A percentile compares a stretch with the other conserved stretches of the same genome.
Conservation (phyloP, 192 early-diverging fungal genomes). For the Podila epigama region DNA sequence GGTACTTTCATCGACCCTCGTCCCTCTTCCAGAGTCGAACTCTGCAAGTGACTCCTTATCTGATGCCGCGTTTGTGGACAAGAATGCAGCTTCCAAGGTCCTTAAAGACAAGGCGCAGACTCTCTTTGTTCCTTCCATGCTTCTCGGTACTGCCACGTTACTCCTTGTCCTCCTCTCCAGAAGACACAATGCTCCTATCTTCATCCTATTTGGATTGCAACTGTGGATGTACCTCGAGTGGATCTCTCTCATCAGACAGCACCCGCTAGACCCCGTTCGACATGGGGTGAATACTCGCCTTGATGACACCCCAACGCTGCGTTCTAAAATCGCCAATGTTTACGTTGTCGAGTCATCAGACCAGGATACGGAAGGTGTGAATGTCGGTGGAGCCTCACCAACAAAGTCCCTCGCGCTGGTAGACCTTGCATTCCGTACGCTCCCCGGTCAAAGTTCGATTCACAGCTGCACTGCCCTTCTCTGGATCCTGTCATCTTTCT, state of each 20-base stretch:
- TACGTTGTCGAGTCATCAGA: no score
- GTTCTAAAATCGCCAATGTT: neutral
- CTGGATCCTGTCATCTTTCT: conserved; percentile 69
- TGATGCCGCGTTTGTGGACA: neutral
- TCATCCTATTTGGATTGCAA: conserved; percentile 62
- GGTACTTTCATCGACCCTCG: neutral
- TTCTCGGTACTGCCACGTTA: conserved; percentile 58
- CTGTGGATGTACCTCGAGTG: conserved; percentile 46
- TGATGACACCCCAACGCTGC: neutral
- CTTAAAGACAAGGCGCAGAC: neutral
- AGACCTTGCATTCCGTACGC: conserved; percentile 10
- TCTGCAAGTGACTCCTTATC: neutral
- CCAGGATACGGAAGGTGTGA: no score
- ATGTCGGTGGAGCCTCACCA: no score
- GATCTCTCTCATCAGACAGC: conserved; percentile 16
- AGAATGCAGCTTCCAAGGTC: neutral
- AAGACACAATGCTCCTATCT: conserved; percentile 68
- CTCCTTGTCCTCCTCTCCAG: conserved; percentile 70
- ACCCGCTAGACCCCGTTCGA: neutral
- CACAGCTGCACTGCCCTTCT: conserved; percentile 49
- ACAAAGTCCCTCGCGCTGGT: no score
- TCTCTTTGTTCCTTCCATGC: conserved; percentile 27
- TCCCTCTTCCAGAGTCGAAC: neutral
- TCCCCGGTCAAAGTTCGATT: conserved; percentile 22
- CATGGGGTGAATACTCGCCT: neutral